Evolutionary conservation across 805 yeast species (phyloP).

Genomic region (Kodamaea kaohsiungensis): DNA sequence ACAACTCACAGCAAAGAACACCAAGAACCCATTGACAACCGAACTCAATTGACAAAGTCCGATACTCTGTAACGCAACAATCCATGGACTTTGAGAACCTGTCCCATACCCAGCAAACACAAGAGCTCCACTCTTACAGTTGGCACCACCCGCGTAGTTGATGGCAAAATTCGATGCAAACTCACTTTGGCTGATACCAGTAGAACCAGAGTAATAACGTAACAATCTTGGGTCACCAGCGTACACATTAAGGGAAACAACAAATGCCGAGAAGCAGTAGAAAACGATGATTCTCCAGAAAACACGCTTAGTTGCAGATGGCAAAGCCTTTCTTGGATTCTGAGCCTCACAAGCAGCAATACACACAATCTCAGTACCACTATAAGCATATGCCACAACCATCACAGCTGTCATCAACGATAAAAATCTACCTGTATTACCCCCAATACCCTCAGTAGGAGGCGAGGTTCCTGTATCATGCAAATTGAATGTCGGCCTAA

Average conservation of each 20-base stretch:
- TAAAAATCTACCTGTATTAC: slow-evolving; percentile 59
- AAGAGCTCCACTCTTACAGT: slow-evolving; percentile 26
- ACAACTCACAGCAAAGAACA: slow-evolving; percentile 48
- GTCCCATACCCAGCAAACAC: slow-evolving; percentile 37
- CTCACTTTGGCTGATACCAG: slow-evolving; percentile 27
- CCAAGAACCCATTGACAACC: slow-evolving; percentile 44
- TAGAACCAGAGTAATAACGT: slow-evolving; percentile 47
- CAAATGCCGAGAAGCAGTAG: slow-evolving; percentile 65
- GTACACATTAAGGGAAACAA: slow-evolving; percentile 71
- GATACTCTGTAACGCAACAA: slow-evolving; percentile 43
- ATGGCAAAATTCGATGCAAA: slow-evolving; percentile 30
- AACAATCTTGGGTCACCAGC: slow-evolving; percentile 75
- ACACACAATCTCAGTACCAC: slow-evolving; percentile 81
- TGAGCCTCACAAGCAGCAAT: slow-evolving; percentile 86
- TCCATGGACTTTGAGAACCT: slow-evolving; percentile 49
- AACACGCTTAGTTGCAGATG: slow-evolving; percentile 73
- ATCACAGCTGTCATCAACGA: slow-evolving; percentile 61
- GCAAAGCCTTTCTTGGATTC: slow-evolving; percentile 74
- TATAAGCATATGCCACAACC: slow-evolving; percentile 71
- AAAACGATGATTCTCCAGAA: slow-evolving; percentile 69
- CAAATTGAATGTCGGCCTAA: slow-evolving; percentile 70
- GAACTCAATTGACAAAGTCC: slow-evolving; percentile 37
- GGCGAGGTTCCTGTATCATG: slow-evolving; percentile 57
- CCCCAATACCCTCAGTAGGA: slow-evolving; percentile 56
- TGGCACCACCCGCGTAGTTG: slow-evolving; percentile 35